Evolutionary conservation across 768 basidiomycete genomes (phyloP), one percentile per base, ranked within the genome.

Genomic region (Auriscalpium vulgare): DNA sequence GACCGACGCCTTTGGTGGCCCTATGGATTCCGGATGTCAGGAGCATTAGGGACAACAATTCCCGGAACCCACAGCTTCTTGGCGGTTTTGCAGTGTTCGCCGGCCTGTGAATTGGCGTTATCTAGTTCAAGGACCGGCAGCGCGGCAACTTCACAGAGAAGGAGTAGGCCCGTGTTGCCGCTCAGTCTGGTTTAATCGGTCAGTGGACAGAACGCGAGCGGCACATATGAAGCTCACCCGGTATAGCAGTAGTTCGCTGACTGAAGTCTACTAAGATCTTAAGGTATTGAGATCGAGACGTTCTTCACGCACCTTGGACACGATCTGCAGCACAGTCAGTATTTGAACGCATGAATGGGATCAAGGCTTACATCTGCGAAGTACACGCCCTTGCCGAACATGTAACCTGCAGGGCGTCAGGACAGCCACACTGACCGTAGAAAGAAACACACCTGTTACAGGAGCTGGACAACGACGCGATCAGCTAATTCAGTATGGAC

Each of bases 301-400:
- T 37, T 8, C 47, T 37, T 53, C 14, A 65, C 70, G 53, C 34
- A 78, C 77, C 70, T 84, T 84, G 35, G 81, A 82, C 78, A 84
- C 80, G 78, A 83, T 83, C 81, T 81, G 17, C 11, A 54, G 1
- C 36, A 49, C 17, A 29, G 4, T 29, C 29, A 29, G 37, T 16
- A 13, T 17, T 23, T 53, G 35, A 51, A 57, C 37, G 23, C 34
- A 13, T 35, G 1, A 51, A 3, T 14, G 35, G n/a, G 34, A 16
- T 36, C 13, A 60, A 16, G 47, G 37, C 78, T 64, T 58, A 81
- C 80, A 67, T 83, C 82, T 5, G 82, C 82, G 54, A 84, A 82
- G 65, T 84, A 83, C 37, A 82, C 79, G 46, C 81, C 83, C 67
- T 84, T 83, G 52, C 83, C 83, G 63, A 84, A 84, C 83, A 83